Evolutionary conservation across 2,329 filamentous ascomycete genomes (phyloP).

Genomic region (Colletotrichum spinosum): DNA sequence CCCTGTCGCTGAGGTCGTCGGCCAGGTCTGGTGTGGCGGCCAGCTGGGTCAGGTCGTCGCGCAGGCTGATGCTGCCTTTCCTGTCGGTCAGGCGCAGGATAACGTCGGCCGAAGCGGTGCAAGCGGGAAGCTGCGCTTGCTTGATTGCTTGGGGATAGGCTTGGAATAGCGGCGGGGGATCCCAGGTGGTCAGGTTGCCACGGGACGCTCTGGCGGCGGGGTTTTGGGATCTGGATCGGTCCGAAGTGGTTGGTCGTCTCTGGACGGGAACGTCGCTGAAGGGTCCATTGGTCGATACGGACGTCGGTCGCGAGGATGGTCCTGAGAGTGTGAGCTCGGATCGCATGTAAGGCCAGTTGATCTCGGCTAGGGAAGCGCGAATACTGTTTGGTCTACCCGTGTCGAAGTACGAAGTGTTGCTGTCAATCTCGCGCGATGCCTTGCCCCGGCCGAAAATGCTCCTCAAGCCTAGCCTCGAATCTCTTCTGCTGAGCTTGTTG

Average conservation of each 20-base stretch:
- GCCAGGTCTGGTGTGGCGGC: slow-evolving; percentile 38
- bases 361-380: slow-evolving; percentile 59
- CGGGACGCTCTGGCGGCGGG: slow-evolving; percentile 37
- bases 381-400: slow-evolving; percentile 51
- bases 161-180: slow-evolving; percentile 83
- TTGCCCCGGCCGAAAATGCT: slow-evolving; percentile 63
- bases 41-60: slow-evolving; percentile 47
- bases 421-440: slow-evolving; percentile 49
- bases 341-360: slow-evolving; percentile 54
- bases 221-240: slow-evolving; percentile 22
- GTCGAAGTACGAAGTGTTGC: slow-evolving; percentile 44
- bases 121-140: slow-evolving; percentile 76
- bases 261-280: slow-evolving; percentile 28
- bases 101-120: slow-evolving; percentile 74
- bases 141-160: slow-evolving; percentile 87
- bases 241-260: slow-evolving; percentile 25
- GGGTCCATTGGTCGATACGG: slow-evolving; percentile 26
- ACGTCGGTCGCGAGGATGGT: slow-evolving; percentile 15
- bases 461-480: slow-evolving; percentile 64
- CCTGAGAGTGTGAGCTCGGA: slow-evolving; percentile 31
- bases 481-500: slow-evolving; percentile 58
- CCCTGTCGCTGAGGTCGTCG: slow-evolving; percentile 45
- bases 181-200: slow-evolving; percentile 63
- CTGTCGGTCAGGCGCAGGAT: slow-evolving; percentile 72
- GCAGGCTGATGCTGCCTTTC: slow-evolving; percentile 54